Evolutionary conservation across 371 early-diverging fungal species (phyloP).

Genomic region (Neoconidiobolus thromboides): DNA sequence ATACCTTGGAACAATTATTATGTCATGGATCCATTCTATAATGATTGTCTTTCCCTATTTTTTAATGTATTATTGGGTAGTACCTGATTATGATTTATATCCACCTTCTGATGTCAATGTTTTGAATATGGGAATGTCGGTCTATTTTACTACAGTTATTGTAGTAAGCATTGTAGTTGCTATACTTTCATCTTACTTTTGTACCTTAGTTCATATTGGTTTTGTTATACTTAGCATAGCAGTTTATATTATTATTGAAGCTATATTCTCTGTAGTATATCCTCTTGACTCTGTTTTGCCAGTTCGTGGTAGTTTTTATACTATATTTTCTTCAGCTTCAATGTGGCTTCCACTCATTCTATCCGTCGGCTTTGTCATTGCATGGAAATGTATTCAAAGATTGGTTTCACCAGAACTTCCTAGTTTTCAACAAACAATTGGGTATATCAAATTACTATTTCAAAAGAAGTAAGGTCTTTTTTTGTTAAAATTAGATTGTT

Average conservation of each 20-base stretch:
- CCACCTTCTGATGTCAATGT: conserved; percentile 18
- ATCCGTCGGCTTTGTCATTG: not conserved
- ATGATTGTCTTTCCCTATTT: conserved; percentile 21
- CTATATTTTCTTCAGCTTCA: not conserved
- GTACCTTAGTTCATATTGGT: conserved; percentile 16
- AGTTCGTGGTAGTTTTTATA: not conserved
- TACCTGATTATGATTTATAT: conserved; percentile 15
- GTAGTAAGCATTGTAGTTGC: conserved; percentile 37
- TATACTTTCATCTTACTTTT: conserved; percentile 30
- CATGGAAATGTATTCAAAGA: not conserved
- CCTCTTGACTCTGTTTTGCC: not conserved
- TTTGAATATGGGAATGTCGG: conserved; percentile 24
- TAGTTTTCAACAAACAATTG: no score
- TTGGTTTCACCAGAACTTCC: not conserved
- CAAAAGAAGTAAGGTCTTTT: no score
- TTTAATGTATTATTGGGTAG: conserved; percentile 17
- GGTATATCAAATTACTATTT: no score
- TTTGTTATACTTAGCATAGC: not conserved
- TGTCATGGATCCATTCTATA: conserved; percentile 35
- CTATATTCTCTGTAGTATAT: not conserved
- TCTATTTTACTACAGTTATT: conserved; percentile 32
- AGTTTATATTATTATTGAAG: not conserved
- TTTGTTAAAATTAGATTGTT: no score
- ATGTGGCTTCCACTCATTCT: not conserved
- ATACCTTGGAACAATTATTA: conserved; percentile 38